Percentiles rank a stretch among this genome's conserved stretches.
phyloP scores from a whole-genome alignment of 2,329 filamentous ascomycete genomes.

The Aspergillus chevalieri region DNA sequence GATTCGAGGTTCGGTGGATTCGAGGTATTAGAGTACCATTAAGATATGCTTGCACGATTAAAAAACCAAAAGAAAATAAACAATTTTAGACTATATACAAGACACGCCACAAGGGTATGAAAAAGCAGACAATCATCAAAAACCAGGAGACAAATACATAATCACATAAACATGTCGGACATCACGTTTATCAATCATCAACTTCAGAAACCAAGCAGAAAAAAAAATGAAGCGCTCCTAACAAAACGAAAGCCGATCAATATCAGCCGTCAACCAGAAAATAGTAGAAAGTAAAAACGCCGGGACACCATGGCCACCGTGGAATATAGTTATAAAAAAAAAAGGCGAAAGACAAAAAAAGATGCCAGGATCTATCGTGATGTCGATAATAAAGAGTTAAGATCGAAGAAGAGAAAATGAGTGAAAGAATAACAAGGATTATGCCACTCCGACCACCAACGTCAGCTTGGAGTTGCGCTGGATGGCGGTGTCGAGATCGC shows the following conservation, averaged over 20 bases:
- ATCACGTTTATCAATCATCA: slow-evolving; percentile 29
- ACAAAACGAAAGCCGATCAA: slow-evolving; percentile 14
- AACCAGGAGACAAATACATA: slow-evolving; percentile 21
- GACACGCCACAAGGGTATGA: slow-evolving; percentile 2
- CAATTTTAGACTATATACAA: no score
- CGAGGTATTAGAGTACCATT: no score
- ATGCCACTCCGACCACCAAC: slow-evolving; percentile 54
- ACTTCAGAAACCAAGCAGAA: slow-evolving; percentile 15
- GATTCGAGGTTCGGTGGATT: no score
- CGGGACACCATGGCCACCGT: slow-evolving; percentile 19
- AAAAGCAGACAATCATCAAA: slow-evolving; percentile 3
- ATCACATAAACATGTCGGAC: slow-evolving; percentile 22
- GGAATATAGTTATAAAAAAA: slow-evolving; percentile 5
- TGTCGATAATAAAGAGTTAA: not conserved
- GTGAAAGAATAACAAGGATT: slow-evolving; percentile 7
- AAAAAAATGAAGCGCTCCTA: slow-evolving; percentile 16
- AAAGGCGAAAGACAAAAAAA: slow-evolving; percentile 6
- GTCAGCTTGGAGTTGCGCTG: slow-evolving; percentile 82
- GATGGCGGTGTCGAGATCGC: slow-evolving; percentile 74
- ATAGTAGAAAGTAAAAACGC: slow-evolving; percentile 13
- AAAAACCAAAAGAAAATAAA: no score
- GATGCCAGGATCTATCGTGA: slow-evolving; percentile 8
- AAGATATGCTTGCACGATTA: no score
- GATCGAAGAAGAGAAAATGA: slow-evolving; percentile 6
- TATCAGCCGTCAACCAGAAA: not conserved